A percentile compares a stretch with the other conserved stretches of the same genome.
Evolutionary conservation across 306 rosid species (phyloP).

Genomic region (Medicago arabica): DNA sequence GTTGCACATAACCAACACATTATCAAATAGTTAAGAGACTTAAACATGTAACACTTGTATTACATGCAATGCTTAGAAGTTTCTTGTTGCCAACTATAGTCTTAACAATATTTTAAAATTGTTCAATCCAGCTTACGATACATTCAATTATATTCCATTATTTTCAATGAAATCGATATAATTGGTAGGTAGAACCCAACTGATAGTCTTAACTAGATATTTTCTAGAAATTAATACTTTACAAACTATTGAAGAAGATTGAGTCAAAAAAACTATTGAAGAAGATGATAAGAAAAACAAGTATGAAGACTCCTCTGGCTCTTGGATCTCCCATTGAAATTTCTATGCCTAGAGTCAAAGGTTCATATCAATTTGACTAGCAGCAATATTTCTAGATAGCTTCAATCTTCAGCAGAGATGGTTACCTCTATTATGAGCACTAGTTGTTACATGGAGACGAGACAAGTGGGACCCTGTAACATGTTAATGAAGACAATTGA

Average conservation of each 20-base stretch:
- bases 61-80: background rate
- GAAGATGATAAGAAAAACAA: background rate
- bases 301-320: background rate
- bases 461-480: conserved; percentile 34
- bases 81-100: background rate
- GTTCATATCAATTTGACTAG: background rate
- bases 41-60: background rate
- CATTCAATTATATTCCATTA: too few relatives aligned
- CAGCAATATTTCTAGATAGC: background rate
- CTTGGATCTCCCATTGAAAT: background rate
- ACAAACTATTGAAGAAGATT: background rate
- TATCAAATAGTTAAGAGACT: background rate
- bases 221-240: background rate
- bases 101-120: background rate
- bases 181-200: too few relatives aligned
- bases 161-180: too few relatives aligned
- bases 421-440: conserved; percentile 20
- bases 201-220: background rate
- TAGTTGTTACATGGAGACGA: conserved; percentile 29
- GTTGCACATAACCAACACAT: background rate
- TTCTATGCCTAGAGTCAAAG: background rate
- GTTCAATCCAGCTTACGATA: too few relatives aligned
- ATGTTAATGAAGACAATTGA: conserved; percentile 14
- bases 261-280: too few relatives aligned
- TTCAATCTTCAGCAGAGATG: background rate